Percentiles rank a stretch among this genome's conserved stretches.
Conservation (phyloP, 129 eudicot genomes). For the Scalesia atractyloides region DNA sequence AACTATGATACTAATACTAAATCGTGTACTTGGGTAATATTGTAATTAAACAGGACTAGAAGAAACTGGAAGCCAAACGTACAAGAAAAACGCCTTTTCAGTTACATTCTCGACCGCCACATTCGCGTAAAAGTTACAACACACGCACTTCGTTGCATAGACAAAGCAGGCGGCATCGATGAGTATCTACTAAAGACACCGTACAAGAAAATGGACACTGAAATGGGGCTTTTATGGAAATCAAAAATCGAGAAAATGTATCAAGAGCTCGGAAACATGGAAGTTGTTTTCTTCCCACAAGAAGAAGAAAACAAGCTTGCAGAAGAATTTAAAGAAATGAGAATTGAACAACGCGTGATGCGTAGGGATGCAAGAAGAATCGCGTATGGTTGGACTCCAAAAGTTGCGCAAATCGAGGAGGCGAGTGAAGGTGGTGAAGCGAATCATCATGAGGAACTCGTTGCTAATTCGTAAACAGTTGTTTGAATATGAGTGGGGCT, state of each 20-base stretch:
- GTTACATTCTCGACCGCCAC: conserved; percentile 83
- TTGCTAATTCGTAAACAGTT: conserved; percentile 28
- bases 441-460: conserved; percentile 34
- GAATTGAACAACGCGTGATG: conserved; percentile 48
- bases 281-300: conserved; percentile 73
- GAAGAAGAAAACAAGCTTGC: conserved; percentile 84
- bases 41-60: conserved; percentile 52
- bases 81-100: conserved; percentile 82
- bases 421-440: conserved; percentile 39
- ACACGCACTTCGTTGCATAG: conserved; percentile 92
- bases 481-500: background rate
- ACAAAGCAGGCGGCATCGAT: conserved; percentile 98
- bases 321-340: conserved; percentile 61
- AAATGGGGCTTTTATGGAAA: conserved; percentile 91
- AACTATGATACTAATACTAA: background rate
- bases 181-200: conserved; percentile 94
- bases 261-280: conserved; percentile 74
- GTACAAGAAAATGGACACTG: conserved; percentile 92
- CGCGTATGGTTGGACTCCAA: conserved; percentile 50
- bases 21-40: conserved; percentile 1
- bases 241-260: conserved; percentile 89
- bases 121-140: conserved; percentile 85
- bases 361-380: conserved; percentile 65
- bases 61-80: conserved; percentile 96
- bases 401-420: conserved; percentile 34